Evolutionary conservation across 306 rosid species (phyloP), one percentile per base, ranked within the genome.

Genomic region (Cucumis cinereus): DNA sequence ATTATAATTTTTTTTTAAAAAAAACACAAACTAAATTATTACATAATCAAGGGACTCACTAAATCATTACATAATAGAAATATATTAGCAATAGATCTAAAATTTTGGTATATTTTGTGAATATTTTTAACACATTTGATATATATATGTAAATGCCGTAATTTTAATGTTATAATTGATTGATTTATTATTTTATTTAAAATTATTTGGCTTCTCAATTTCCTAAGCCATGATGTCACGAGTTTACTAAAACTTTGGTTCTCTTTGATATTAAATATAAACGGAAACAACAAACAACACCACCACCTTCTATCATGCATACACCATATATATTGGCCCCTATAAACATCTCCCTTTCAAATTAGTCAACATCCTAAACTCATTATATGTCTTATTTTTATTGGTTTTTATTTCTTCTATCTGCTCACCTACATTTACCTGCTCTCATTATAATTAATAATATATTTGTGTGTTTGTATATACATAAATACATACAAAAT

Each of bases 191-290:
- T n/a, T n/a, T 78, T 58, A 4, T 58, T 19, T 8, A n/a, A n/a
- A 24, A 1, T 24, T 59, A 2, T 24, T 26, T 6, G 10, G 15
- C n/a, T 13, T 17, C 36, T 79, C 74, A 84, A 56, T 85, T 85
- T 82, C 81, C 68, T 77, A 86, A 79, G 84, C 70, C 80, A 81
- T 91, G 87, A 86, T 86, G 86, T 78, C 79, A 83, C 12, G 40
- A 49, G 73, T 77, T 76, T 84, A 78, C 88, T 72, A 55, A 59
- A 83, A 60, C 74, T 81, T 70, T 72, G 60, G 76, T 72, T 72
- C 43, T 8, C 26, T 50, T 11, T 26, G 28, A 43, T 41, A 68
- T 72, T 24, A 72, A 72, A 45, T 36, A 47, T 24, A 70, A 28
- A 8, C 10, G 3, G n/a, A 50, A 15, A 50, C 20, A 14, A 7